phyloP scores from a whole-genome alignment of 73 alveolate species.

The Halteria grandinella region DNA sequence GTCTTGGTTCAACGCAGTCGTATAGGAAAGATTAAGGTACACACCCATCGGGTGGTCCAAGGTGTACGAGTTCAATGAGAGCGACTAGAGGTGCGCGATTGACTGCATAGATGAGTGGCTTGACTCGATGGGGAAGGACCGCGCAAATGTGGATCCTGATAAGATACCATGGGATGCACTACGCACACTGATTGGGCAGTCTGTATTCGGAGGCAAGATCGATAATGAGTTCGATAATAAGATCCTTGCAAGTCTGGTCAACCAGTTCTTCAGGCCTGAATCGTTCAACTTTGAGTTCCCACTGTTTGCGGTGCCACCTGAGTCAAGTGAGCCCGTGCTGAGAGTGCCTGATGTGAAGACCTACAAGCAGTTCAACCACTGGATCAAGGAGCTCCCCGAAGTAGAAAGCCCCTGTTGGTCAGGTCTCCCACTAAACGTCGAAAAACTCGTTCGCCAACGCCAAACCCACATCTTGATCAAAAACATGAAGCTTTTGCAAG shows the following conservation, averaged over 20 bases:
- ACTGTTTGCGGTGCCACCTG: slow-evolving; percentile 73
- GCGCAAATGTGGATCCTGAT: slow-evolving; percentile 88
- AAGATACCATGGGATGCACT: slow-evolving; percentile 99
- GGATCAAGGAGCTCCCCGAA: slow-evolving; percentile 91
- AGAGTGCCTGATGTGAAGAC: slow-evolving; percentile 91
- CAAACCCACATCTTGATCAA: slow-evolving; percentile 72
- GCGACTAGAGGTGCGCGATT: slow-evolving; percentile 98
- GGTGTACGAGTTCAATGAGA: slow-evolving; percentile 98
- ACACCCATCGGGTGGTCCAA: slow-evolving; percentile 99
- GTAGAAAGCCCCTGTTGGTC: slow-evolving; percentile 97
- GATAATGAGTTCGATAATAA: slow-evolving; percentile 98
- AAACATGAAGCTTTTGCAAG: slow-evolving; percentile 79
- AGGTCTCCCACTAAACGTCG: slow-evolving; percentile 97
- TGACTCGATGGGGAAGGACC: slow-evolving; percentile 86
- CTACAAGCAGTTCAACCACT: slow-evolving; percentile 79
- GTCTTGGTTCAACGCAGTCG: slow-evolving; percentile 99
- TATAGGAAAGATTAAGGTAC: slow-evolving; percentile 94
- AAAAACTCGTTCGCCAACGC: slow-evolving; percentile 86
- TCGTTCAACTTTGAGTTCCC: slow-evolving; percentile 83
- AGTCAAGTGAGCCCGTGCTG: slow-evolving; percentile 67
- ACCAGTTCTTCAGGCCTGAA: slow-evolving; percentile 87
- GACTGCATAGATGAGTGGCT: slow-evolving; percentile 99
- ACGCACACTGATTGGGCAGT: slow-evolving; percentile 87
- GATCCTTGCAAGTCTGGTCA: slow-evolving; percentile 91
- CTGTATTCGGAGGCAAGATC: slow-evolving; percentile 99